Evolutionary conservation across 164 flowering plant species (phyloP).

Genomic region (Akebia trifoliata): DNA sequence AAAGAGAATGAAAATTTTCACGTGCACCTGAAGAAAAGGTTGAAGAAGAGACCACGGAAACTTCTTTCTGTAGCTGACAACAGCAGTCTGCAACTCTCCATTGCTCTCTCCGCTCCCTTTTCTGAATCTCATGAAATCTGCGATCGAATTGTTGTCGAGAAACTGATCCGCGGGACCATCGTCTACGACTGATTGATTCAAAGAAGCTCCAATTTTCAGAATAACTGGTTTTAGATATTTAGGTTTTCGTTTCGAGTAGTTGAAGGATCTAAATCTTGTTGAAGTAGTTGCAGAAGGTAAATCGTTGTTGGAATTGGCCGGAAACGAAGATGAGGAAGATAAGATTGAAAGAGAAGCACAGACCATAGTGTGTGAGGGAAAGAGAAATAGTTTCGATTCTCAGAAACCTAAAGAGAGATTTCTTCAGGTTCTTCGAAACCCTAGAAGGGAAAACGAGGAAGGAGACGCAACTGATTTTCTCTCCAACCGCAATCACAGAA

Average conservation of each 20-base stretch:
- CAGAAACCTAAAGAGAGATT: no score
- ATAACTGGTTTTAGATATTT: neutral
- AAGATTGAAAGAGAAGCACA: slow-evolving; percentile 34
- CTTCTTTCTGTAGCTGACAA: slow-evolving; percentile 68
- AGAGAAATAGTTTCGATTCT: slow-evolving; percentile 21
- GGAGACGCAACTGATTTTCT: neutral
- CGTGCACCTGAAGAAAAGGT: slow-evolving; percentile 73
- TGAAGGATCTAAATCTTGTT: slow-evolving; percentile 10
- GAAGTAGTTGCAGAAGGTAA: slow-evolving; percentile 13
- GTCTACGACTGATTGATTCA: slow-evolving; percentile 20
- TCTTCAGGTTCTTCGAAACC: no score
- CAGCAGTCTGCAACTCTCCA: slow-evolving; percentile 88
- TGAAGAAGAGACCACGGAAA: slow-evolving; percentile 82
- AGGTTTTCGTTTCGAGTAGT: slow-evolving; percentile 11
- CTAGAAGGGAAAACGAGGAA: neutral
- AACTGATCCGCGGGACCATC: slow-evolving; percentile 52
- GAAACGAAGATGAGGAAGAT: slow-evolving; percentile 31
- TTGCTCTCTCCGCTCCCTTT: slow-evolving; percentile 21
- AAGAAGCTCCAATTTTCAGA: slow-evolving; percentile 16
- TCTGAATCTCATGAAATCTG: slow-evolving; percentile 87
- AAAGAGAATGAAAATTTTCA: neutral
- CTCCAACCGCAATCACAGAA: no score
- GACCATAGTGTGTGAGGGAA: slow-evolving; percentile 34
- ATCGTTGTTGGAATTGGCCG: slow-evolving; percentile 23
- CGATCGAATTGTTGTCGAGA: slow-evolving; percentile 55